Percentiles rank a stretch among this genome's conserved stretches.
These are phyloP conservation scores for Plasmodium gaboni DNA, from an alignment of 169 alveolate species.

Conservation along the genomic window DNA sequence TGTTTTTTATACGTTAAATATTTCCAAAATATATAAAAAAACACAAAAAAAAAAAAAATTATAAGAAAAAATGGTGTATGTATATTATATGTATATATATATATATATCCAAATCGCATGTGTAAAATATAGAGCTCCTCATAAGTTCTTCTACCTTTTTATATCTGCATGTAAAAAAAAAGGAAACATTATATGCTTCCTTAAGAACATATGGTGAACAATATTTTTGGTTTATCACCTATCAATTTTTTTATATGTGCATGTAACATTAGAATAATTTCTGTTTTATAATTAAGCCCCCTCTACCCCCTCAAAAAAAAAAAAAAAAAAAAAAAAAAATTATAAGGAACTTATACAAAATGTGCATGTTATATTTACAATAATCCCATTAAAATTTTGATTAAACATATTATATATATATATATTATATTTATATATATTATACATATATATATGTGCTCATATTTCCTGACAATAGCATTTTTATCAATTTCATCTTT, in stretches of 20 bases:
- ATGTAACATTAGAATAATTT: not conserved
- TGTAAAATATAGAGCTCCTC: slow-evolving; percentile 21
- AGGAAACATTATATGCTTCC: not conserved
- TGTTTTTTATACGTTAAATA: slow-evolving; percentile 11
- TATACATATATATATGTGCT: no score
- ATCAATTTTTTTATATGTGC: not conserved
- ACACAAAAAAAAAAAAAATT: not conserved
- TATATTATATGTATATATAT: not conserved
- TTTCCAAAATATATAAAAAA: slow-evolving; percentile 2
- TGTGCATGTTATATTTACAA: no score
- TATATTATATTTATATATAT: no score
- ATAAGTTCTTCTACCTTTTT: not conserved
- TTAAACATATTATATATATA: no score
- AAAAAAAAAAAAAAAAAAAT: no score
- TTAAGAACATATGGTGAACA: no score
- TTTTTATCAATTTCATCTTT: no score
- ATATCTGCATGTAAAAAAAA: slow-evolving; percentile 34
- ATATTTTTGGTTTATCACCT: not conserved
- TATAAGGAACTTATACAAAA: no score
- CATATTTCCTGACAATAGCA: no score
- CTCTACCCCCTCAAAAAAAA: no score
- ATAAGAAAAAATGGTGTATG: not conserved
- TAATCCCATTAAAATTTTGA: no score
- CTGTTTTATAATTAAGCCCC: not conserved
- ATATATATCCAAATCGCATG: slow-evolving; percentile 16